Base-by-base conservation (phyloP, 306 rosid genomes). In the Citrullus mucosospermus region DNA sequence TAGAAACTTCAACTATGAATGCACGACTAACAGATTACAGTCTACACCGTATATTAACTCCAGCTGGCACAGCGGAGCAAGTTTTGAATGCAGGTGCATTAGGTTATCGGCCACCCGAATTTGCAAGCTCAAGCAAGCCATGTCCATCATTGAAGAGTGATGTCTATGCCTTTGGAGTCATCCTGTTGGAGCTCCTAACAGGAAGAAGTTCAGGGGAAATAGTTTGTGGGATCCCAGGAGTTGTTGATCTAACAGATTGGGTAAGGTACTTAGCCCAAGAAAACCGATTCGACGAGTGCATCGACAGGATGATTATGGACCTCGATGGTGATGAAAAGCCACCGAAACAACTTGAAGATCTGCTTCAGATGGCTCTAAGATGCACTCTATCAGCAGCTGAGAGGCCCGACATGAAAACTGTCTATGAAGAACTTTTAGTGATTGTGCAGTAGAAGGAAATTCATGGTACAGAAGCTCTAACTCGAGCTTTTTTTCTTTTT, bases 91-190 rank as follows among this genome's bases (percentile, higher is more conserved):
- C 97, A 9, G 92, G 90, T 13, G 88, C 91, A 28, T 91, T 90
- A 4, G 96, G 97, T 39, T 92, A 92, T 39, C 81, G 87, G 14
- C 97, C 97, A 14, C 97, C 96, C 0, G 97, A 92, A 84, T 92
- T 90, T 16, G 84, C 90, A 14, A 86, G 89, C 86, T 90, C 91
- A 25, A 86, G 83, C 85, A 90, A 88, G 78, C 96, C 96, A 8
- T 80, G 88, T 51, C 96, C 96, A 20, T 90, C 97, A 0, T 79
- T 92, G 83, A 92, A 85, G 83, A 92, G 97, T 44, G 97, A 92
- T 34, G 96, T 90, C 12, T 90, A 87, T 80, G 96, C 97, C 34
- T 88, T 88, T 54, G 97, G 97, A 51, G 93, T 90, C 13, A 83
- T 89, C 80, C 75, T 92, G 89, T 88, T 92, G 76, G 93, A 92